These are phyloP conservation scores for Loxodes magnus DNA, from an alignment of 73 alveolate species.

Conservation along the genomic window DNA sequence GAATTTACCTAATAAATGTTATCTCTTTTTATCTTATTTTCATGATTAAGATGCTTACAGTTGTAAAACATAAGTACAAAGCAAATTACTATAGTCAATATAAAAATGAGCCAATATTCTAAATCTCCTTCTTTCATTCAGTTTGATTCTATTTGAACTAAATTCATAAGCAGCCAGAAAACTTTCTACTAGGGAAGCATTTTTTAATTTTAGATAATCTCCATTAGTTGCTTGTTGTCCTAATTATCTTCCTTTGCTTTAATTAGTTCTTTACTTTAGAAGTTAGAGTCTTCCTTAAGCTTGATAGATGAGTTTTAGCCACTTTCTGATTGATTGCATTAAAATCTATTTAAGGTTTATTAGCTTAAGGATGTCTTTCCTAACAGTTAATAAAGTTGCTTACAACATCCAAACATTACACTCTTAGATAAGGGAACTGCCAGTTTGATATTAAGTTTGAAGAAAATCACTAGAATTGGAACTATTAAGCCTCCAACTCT, in stretches of 20 bases:
- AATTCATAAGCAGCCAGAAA: not conserved
- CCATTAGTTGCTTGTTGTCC: not conserved
- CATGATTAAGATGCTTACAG: not conserved
- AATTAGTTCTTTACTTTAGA: not conserved
- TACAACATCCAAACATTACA: constrained; percentile 13
- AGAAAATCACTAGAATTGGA: constrained; percentile 19
- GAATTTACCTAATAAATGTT: constrained; percentile 7
- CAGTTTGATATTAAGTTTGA: constrained; percentile 8
- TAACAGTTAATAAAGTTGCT: not conserved
- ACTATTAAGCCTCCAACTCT: constrained; percentile 45
- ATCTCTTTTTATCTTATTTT: not conserved
- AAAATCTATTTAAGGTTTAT: constrained; percentile 11
- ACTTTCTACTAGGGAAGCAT: constrained; percentile 1
- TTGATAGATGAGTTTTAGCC: no score
- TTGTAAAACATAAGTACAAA: not conserved
- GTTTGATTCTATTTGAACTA: not conserved
- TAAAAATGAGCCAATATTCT: not conserved
- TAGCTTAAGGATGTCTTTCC: constrained; percentile 2
- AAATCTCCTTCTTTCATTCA: not conserved
- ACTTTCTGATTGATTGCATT: no score
- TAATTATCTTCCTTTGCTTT: not conserved
- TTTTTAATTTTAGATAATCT: not conserved
- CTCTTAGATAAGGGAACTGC: constrained; percentile 30
- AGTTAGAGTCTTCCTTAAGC: constrained; percentile 5
- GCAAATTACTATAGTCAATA: not conserved